A percentile compares a stretch with the other conserved stretches of the same genome.
Conservation (phyloP, 1,139 yeast genomes). For the Kluyveromyces marxianus region DNA sequence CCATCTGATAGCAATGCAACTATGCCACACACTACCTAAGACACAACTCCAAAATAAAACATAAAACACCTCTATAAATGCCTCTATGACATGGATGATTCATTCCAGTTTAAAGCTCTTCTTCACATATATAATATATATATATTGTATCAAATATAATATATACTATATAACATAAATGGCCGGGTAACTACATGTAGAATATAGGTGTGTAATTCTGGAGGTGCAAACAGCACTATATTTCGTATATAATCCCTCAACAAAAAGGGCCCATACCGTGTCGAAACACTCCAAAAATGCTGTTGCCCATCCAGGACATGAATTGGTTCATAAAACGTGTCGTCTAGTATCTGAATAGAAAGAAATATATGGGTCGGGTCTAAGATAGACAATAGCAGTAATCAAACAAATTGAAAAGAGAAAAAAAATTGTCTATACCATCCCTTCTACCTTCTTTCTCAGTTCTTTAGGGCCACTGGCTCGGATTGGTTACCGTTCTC, state of each 20-base stretch:
- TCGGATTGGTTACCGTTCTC: conserved; percentile 48
- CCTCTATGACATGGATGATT: too few species aligned
- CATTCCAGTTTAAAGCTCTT: too few species aligned
- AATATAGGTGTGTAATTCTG: not conserved
- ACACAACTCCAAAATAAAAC: too few species aligned
- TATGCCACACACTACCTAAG: too few species aligned
- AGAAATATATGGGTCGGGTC: too few species aligned
- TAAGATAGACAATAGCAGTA: too few species aligned
- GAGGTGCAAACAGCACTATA: too few species aligned
- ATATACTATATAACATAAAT: not conserved
- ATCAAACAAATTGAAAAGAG: not conserved
- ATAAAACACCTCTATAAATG: too few species aligned
- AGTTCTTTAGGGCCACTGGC: conserved; percentile 31
- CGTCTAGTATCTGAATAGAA: not conserved
- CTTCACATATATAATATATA: not conserved
- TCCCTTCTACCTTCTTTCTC: conserved; percentile 3
- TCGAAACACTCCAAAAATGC: not conserved
- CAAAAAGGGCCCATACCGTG: not conserved
- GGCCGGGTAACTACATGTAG: not conserved
- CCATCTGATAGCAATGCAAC: too few species aligned
- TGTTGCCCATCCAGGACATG: not conserved
- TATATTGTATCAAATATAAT: not conserved
- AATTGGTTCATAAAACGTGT: not conserved
- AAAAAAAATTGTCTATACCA: not conserved
- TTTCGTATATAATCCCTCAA: too few species aligned